Evolutionary conservation across 176 grass and related monocot genomes (phyloP), one percentile per base, ranked within the genome.

Genomic region (Musa beccarii): DNA sequence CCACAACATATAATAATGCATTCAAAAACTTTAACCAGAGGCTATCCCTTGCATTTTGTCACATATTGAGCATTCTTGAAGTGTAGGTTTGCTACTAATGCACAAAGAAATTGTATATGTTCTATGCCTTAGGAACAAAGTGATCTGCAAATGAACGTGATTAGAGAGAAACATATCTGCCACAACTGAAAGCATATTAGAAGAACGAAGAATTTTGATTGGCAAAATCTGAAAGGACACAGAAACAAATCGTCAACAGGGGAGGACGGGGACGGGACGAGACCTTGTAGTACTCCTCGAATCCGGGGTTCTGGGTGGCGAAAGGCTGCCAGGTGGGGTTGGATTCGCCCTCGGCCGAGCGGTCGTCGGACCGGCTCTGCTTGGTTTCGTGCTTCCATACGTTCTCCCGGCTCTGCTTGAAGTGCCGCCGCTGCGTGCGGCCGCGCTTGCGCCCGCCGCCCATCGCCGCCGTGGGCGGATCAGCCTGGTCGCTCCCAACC

Each of bases 201-300:
- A 12, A 66, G 24, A 10, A 24, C 2, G 23, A 26, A 28, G 25
- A 66, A 66, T 23, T 9, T 69, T 15, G 5, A 20, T 21, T 16
- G 28, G 9, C 8, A 28, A 15, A 54, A 4, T 25, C 17, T 24
- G 2, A 66, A 71, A 65, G 54, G 2, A 7, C 16, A 3, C 56
- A 68, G 81, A 61, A 51, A n/a, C 1, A 53, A 24, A 78, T 9
- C 20, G n/a, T 25, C 13, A 11, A 10, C 25, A 68, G 49, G 62
- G 76, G 74, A 21, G 69, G 72, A 23, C 0, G 19, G 84, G 9
- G 16, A 59, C 67, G 67, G 13, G 16, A 2, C 54, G 7, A 54
- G 22, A 98, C 94, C 94, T 94, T 99, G 84, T 99, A 99, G 73
- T 94, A 99, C 73, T 91, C 95, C 63, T 99, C 88, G 80, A 99